Conservation (phyloP, 345 rosid genomes). For the Gossypium bickii region DNA sequence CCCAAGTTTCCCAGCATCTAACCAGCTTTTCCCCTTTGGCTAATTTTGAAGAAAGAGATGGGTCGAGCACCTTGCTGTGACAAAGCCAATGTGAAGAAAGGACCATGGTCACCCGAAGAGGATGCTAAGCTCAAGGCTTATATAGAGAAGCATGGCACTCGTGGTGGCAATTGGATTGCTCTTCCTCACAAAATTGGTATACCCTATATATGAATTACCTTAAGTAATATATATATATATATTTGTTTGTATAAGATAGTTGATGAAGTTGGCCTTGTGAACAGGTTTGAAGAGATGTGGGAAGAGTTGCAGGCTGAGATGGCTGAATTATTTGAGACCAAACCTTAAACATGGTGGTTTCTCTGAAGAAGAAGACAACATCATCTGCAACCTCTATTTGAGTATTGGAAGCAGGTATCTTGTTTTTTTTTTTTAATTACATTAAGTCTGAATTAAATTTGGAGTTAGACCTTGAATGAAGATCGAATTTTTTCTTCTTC, state of each 20-base stretch:
- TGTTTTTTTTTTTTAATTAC: not conserved
- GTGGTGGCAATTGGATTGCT: too few species aligned
- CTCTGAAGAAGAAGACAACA: conserved; percentile 96
- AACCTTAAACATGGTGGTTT: conserved; percentile 96
- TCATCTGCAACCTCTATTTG: conserved; percentile 92
- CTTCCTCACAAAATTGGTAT: too few species aligned
- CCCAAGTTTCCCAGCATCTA: conserved; percentile 11
- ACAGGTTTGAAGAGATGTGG: conserved; percentile 91
- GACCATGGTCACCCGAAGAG: too few species aligned
- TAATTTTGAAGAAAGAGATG: not conserved
- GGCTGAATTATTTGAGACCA: conserved; percentile 95
- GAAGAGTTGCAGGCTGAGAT: conserved; percentile 94
- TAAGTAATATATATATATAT: too few species aligned
- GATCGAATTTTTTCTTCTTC: too few species aligned
- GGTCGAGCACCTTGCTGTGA: too few species aligned
- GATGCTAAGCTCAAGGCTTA: too few species aligned
- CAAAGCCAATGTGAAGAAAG: too few species aligned
- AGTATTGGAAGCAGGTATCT: conserved; percentile 94
- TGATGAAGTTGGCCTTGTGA: conserved; percentile 1
- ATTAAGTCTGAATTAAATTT: not conserved
- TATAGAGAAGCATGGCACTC: too few species aligned
- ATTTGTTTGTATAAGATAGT: not conserved
- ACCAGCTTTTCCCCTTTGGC: not conserved
- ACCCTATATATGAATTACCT: too few species aligned
- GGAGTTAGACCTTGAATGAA: rapidly evolving